Percentiles rank a stretch among this genome's conserved stretches.
phyloP scores from a whole-genome alignment of 495 filamentous ascomycete species.

The Hyaloscypha bicolor region DNA sequence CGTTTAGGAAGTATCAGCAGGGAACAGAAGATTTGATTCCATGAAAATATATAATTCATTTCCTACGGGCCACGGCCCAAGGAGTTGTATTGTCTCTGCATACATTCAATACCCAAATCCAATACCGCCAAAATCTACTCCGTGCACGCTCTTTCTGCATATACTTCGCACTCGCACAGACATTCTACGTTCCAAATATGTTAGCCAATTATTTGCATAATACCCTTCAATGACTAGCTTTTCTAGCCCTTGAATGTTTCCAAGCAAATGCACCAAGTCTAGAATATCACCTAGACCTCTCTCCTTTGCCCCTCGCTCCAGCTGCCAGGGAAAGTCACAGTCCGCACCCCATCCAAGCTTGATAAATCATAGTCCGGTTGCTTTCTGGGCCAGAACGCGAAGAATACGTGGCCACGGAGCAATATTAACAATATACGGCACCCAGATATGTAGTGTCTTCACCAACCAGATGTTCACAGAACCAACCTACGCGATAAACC shows the following conservation, averaged over 20 bases:
- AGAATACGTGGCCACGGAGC: slow-evolving; percentile 22
- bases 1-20: too few relatives aligned
- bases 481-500: slow-evolving; percentile 23
- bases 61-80: too few relatives aligned
- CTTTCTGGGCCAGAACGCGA: slow-evolving; percentile 22
- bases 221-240: slow-evolving; percentile 25
- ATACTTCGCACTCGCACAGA: not conserved
- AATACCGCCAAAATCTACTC: too few relatives aligned
- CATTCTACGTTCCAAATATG: slow-evolving; percentile 24
- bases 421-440: slow-evolving; percentile 10
- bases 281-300: slow-evolving; percentile 20
- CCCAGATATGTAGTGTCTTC: slow-evolving; percentile 20
- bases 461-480: slow-evolving; percentile 20
- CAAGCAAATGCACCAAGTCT: slow-evolving; percentile 20
- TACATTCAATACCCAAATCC: too few relatives aligned
- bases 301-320: slow-evolving; percentile 12
- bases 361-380: slow-evolving; percentile 19
- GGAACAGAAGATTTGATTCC: too few relatives aligned
- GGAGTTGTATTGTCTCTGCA: too few relatives aligned
- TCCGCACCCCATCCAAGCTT: slow-evolving; percentile 16
- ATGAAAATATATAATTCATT: too few relatives aligned
- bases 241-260: slow-evolving; percentile 22
- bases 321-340: slow-evolving; percentile 9
- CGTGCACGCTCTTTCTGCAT: too few relatives aligned
- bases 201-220: slow-evolving; percentile 23